Evolutionary conservation across 106 monocot genomes (phyloP).

Genomic region (Allium fistulosum): DNA sequence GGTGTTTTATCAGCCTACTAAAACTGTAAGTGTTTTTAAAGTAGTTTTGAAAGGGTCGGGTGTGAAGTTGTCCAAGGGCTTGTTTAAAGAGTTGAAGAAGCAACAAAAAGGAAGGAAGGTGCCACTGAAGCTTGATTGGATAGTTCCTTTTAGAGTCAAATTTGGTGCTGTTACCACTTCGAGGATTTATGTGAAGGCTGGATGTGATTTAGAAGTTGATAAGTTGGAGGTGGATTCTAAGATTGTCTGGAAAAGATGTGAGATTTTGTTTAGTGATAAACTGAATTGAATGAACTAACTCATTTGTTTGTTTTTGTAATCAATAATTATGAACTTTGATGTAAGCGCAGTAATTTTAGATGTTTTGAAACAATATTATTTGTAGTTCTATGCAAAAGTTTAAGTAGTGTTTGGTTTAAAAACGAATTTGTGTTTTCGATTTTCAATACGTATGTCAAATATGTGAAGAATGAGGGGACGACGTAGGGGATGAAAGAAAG

Average conservation of each 20-base stretch:
- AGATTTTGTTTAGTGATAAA: no score
- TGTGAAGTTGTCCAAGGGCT: conserved; percentile 23
- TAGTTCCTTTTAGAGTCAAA: conserved; percentile 43
- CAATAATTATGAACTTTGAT: no score
- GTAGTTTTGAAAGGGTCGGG: conserved; percentile 25
- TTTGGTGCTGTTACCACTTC: conserved; percentile 31
- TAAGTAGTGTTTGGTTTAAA: no score
- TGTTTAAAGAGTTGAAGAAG: conserved; percentile 6
- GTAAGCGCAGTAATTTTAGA: no score
- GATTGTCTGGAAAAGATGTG: conserved; percentile 31
- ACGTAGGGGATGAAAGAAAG: no score
- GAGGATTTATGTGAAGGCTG: conserved; percentile 37
- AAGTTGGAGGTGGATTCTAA: conserved; percentile 19
- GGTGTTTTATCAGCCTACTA: conserved; percentile 25
- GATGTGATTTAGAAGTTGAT: conserved; percentile 46
- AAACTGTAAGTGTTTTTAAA: conserved; percentile 36
- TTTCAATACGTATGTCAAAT: no score
- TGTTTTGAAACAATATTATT: no score
- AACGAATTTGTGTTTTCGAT: no score
- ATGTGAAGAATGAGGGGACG: no score
- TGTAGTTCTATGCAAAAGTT: no score
- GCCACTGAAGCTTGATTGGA: conserved; percentile 29
- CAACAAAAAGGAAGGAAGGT: conserved; percentile 17
- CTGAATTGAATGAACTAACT: no score
- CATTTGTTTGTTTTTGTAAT: no score